phyloP scores from a whole-genome alignment of 2,329 filamentous ascomycete species.

The Pyricularia sp. region DNA sequence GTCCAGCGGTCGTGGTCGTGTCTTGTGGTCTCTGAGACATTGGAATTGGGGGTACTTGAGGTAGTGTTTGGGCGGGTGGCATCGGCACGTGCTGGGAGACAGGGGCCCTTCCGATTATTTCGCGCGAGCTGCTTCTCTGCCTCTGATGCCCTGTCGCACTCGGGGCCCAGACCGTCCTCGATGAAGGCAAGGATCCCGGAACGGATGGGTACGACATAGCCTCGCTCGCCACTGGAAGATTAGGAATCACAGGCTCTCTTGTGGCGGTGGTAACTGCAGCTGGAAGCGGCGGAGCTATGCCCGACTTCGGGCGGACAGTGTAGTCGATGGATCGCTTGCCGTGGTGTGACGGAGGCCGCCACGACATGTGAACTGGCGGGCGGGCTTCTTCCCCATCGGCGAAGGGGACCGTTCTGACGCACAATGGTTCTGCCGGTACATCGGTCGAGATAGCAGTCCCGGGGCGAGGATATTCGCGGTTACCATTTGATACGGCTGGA shows the following conservation, averaged over 20 bases:
- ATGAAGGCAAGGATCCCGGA: not conserved
- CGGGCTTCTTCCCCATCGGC: not conserved
- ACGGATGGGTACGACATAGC: not conserved
- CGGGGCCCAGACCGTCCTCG: not conserved
- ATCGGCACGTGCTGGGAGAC: not conserved
- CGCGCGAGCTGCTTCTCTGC: not conserved
- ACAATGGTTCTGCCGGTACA: not conserved
- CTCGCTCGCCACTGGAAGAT: too few relatives aligned
- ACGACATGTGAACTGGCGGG: constrained; percentile 3
- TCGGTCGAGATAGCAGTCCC: not conserved
- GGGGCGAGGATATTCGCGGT: not conserved
- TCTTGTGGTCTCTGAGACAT: not conserved
- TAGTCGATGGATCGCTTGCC: not conserved
- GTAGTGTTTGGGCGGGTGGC: not conserved
- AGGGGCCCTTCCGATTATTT: not conserved
- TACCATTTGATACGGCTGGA: not conserved
- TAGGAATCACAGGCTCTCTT: not conserved
- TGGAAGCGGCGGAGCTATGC: not conserved
- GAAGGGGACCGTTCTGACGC: not conserved
- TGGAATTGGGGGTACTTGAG: not conserved
- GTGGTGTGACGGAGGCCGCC: constrained; percentile 4
- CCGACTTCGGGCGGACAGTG: not conserved
- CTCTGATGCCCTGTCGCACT: not conserved
- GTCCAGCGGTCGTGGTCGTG: not conserved
- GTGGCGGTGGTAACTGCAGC: not conserved